Evolutionary conservation across 2,329 filamentous ascomycete genomes (phyloP), one percentile per base, ranked within the genome.

Genomic region (Sporothrix inflata): DNA sequence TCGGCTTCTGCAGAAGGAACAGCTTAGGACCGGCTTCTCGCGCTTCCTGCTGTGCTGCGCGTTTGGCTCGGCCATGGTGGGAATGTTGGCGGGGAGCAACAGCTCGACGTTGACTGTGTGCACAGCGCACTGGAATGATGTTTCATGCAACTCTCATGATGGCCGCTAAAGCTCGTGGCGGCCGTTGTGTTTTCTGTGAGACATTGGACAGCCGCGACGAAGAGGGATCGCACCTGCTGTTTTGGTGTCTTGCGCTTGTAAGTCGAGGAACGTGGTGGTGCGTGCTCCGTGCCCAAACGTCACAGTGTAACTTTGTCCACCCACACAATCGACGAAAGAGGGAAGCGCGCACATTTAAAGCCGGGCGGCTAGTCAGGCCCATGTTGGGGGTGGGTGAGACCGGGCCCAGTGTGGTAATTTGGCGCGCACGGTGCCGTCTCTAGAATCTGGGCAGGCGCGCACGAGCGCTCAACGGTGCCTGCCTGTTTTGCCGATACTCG

Each of bases 331-430:
- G 47, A 69, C 47, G 49, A 69, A 55, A 69, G 66, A 65, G 65
- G 49, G 51, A 69, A 70, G 53, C 24, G 53, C 53, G 49, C 38
- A 30, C 24, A 55, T 30, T 60, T 34, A 61, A 70, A 70, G 55
- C 69, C 69, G 69, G 30, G 69, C 69, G 69, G 69, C 69, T 70
- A 70, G 27, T 34, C n/a, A 66, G 40, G 49, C 30, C n/a, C 42
- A 53, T 42, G 24, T 21, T 55, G 66, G 47, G 66, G 63, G 9
- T 16, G 47, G 16, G n/a, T 67, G 24, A 51, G 27, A 27, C 47
- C 19, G 40, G 14, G 34, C 27, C 24, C 66, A 69, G 66, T 69
- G 66, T n/a, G 21, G n/a, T 12, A 21, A 51, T 16, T 16, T 21
- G 9, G 16, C 19, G 49, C 66, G 66, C 66, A 69, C 66, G 14